These are phyloP conservation scores for Pterocarpus santalinus DNA, from an alignment of 306 rosid genomes.

Conservation along the genomic window DNA sequence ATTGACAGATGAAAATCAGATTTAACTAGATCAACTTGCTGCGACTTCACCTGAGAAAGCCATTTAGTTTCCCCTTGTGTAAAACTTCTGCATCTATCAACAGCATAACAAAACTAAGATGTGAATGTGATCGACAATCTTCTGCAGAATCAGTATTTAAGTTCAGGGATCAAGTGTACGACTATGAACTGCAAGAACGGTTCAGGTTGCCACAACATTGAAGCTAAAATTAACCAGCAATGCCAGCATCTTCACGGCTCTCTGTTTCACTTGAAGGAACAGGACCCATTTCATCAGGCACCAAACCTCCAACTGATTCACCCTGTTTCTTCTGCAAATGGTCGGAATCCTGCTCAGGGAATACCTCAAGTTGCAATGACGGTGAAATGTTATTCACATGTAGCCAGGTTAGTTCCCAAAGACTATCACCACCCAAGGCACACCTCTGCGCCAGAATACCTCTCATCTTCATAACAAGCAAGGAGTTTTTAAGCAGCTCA, in stretches of 20 bases:
- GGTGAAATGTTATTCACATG: slow-evolving; percentile 89
- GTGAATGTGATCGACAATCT: slow-evolving; percentile 41
- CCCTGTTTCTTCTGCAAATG: slow-evolving; percentile 56
- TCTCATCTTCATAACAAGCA: slow-evolving; percentile 80
- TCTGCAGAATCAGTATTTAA: slow-evolving; percentile 50
- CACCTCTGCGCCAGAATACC: slow-evolving; percentile 84
- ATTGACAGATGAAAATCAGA: slow-evolving; percentile 32
- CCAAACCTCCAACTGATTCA: slow-evolving; percentile 55
- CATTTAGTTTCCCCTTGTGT: slow-evolving; percentile 20
- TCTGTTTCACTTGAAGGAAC: slow-evolving; percentile 55
- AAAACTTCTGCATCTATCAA: slow-evolving; percentile 48
- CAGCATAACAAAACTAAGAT: slow-evolving; percentile 43
- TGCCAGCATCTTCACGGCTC: slow-evolving; percentile 55
- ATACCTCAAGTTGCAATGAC: slow-evolving; percentile 85
- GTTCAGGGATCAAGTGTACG: slow-evolving; percentile 37
- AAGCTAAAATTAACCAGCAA: slow-evolving; percentile 57
- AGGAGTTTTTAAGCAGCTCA: slow-evolving; percentile 84
- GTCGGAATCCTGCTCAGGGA: slow-evolving; percentile 79
- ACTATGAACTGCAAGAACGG: slow-evolving; percentile 47
- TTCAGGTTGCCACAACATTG: slow-evolving; percentile 41
- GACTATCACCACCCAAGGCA: slow-evolving; percentile 93
- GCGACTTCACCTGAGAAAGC: slow-evolving; percentile 34
- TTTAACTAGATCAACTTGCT: slow-evolving; percentile 43
- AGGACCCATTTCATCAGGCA: slow-evolving; percentile 57
- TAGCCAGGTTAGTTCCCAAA: slow-evolving; percentile 97